Evolutionary conservation across 305 asterid species (phyloP).

Genomic region (Solanum aculeatissimum): DNA sequence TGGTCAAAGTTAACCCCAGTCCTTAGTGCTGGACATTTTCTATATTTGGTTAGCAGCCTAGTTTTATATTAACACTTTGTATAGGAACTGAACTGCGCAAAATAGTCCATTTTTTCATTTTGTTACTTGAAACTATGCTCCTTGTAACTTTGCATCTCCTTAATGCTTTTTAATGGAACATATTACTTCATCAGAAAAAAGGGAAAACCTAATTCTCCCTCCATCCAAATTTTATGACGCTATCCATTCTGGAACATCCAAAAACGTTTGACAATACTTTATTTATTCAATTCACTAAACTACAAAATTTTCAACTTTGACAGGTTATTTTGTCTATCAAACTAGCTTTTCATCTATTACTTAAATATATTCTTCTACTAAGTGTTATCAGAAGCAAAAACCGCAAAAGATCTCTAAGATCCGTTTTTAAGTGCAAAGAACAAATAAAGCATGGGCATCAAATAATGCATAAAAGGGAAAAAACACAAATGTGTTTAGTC

Average conservation of each 20-base stretch:
- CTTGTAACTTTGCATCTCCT: background rate
- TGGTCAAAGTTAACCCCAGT: background rate
- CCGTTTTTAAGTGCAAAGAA: background rate
- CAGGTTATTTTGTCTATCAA: background rate
- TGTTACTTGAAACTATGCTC: background rate
- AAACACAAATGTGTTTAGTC: background rate
- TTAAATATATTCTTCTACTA: background rate
- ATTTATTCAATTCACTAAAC: background rate
- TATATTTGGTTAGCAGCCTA: background rate
- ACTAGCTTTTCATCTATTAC: background rate
- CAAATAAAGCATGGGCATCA: background rate
- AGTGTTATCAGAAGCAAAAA: background rate
- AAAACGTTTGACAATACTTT: background rate
- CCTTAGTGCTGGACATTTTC: background rate
- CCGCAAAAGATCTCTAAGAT: background rate
- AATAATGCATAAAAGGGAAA: background rate
- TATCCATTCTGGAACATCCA: background rate
- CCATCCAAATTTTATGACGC: background rate
- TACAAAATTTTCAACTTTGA: background rate
- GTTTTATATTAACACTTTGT: background rate
- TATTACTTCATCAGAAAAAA: background rate
- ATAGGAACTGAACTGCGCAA: background rate
- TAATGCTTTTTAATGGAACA: background rate
- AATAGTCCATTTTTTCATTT: background rate
- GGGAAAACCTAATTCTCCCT: background rate